Base-by-base conservation (phyloP, 1,139 yeast genomes). In the Debaryomycetaceae sp. region DNA sequence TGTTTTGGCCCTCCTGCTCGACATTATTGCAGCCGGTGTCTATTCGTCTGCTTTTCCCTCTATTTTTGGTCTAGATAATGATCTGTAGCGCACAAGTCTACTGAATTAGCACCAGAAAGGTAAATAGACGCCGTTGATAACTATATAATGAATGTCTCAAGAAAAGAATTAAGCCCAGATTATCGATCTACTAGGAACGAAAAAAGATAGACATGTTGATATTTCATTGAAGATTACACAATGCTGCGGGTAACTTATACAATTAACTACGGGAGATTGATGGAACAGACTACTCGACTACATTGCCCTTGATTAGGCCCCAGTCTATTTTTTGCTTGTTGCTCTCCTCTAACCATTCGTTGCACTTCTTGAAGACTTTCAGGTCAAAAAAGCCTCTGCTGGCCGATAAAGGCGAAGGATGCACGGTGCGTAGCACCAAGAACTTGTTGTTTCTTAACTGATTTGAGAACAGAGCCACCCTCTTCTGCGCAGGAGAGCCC, bases 341-440 rank as follows among this genome's bases (percentile, higher is more conserved):
- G 39, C 75, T 72, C 14, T 59, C 57, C 17, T 66, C 67, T 11
- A 90, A 69, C 95, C 96, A 90, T 9, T 78, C 79, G 58, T 90
- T 90, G 41, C 93, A 84, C 56, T 75, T 74, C 42, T 63, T 69
- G 62, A 89, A 90, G 54, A 88, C 96, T 31, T 71, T 66, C 61
- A 86, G 83, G 5, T 81, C 80, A 56, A 89, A 89, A 59, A 87
- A 90, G 0, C 95, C 95, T 44, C 96, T 72, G 27, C 82, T 74
- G 0, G 99, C 99, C 51, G 96, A 86, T 45, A 93, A 68, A 1
- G 99, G 99, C 36, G 96, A 87, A 1, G 99, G 99, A 65, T 95
- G 99, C 1, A 89, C 98, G 0, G 91, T 76, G 49, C 76, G 76
- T 39, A 93, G 66, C 0, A 88, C 80, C 43, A 72, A 57, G 46